These are phyloP conservation scores for Colletotrichum sp. DNA, from an alignment of 2,329 filamentous ascomycete species.

Conservation along the genomic window DNA sequence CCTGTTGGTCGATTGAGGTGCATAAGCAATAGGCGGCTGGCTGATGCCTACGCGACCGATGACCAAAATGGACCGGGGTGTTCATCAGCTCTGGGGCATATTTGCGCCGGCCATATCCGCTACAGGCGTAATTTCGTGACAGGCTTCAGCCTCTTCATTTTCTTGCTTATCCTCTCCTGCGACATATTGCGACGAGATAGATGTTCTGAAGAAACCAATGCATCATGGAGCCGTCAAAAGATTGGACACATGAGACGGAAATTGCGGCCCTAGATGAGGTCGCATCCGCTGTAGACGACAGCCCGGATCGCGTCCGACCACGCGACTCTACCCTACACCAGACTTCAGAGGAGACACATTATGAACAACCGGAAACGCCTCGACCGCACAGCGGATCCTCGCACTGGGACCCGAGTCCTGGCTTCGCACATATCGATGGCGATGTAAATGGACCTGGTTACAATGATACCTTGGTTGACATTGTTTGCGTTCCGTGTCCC, in stretches of 20 bases:
- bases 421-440: conserved; percentile 47
- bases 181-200: background rate
- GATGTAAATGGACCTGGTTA: conserved; percentile 47
- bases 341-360: background rate
- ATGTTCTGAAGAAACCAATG: background rate
- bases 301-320: background rate
- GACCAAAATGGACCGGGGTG: background rate
- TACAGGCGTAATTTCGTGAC: background rate
- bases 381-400: background rate
- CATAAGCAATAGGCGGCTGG: background rate
- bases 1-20: background rate
- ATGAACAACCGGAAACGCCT: background rate
- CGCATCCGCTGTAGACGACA: background rate
- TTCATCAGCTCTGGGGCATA: background rate
- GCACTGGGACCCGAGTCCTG: conserved; percentile 36
- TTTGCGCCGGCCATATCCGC: background rate
- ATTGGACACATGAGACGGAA: conserved; percentile 10
- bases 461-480: conserved; percentile 59
- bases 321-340: background rate
- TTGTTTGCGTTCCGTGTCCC: conserved; percentile 59
- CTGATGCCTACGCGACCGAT: background rate
- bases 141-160: background rate
- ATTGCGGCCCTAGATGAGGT: background rate
- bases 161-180: background rate
- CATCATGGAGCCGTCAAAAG: background rate